These are phyloP conservation scores for Eurotiales sp. DNA, from an alignment of 2,329 filamentous ascomycete genomes.

Conservation along the genomic window DNA sequence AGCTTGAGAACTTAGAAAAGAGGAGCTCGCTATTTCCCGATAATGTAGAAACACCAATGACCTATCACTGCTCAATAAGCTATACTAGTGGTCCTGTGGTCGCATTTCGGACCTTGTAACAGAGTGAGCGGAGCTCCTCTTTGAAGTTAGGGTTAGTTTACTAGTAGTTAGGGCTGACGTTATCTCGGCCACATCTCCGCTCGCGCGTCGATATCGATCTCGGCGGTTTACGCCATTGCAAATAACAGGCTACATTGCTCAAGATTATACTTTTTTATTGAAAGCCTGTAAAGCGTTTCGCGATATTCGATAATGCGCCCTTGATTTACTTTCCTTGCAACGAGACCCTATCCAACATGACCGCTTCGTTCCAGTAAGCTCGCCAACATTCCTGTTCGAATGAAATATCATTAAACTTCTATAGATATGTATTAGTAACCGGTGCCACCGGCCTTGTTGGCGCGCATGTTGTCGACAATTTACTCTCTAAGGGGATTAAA, in stretches of 20 bases:
- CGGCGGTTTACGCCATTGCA: too few species aligned
- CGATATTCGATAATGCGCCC: too few species aligned
- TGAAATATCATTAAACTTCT: neutral
- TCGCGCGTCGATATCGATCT: too few species aligned
- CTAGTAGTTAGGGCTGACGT: too few species aligned
- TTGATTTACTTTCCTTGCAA: too few species aligned
- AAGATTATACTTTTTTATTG: too few species aligned
- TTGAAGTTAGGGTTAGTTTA: neutral
- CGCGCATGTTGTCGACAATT: conserved; percentile 1
- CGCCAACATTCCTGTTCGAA: neutral
- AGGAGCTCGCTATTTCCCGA: too few species aligned
- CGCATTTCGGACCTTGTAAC: neutral
- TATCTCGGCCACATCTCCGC: too few species aligned
- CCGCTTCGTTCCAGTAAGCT: neutral
- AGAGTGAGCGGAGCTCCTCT: neutral
- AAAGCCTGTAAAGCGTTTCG: too few species aligned
- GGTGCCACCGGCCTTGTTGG: conserved; percentile 5
- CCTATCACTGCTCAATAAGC: too few species aligned
- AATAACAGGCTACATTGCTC: too few species aligned
- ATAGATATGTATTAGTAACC: conserved; percentile 3
- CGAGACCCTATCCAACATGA: neutral
- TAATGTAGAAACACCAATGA: neutral
- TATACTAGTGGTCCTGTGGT: neutral
- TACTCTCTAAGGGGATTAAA: neutral
- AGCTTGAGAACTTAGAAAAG: too few species aligned